Evolutionary conservation across 2,329 filamentous ascomycete species (phyloP).

Genomic region (Xylaria digitata): DNA sequence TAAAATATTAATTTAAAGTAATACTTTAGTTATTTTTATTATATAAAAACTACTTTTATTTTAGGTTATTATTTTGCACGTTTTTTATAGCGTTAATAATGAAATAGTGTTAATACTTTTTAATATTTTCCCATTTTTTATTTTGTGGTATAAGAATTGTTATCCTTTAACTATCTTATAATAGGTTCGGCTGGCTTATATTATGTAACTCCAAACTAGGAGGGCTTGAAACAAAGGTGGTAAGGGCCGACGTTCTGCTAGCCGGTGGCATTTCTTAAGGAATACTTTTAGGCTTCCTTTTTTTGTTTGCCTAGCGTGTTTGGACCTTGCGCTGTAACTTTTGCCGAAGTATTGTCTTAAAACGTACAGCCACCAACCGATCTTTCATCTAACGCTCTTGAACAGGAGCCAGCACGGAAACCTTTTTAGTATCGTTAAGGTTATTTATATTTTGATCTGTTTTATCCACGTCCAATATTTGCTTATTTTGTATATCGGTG

Average conservation of each 20-base stretch:
- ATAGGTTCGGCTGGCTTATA: not conserved
- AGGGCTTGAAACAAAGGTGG: not conserved
- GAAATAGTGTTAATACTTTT: not conserved
- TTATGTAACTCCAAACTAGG: not conserved
- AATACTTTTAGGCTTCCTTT: not conserved
- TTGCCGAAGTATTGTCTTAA: not conserved
- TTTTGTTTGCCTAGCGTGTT: not conserved
- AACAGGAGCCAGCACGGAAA: not conserved
- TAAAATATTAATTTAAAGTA: not conserved
- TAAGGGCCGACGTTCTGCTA: not conserved
- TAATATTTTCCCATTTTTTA: not conserved
- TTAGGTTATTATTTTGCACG: not conserved
- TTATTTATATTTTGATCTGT: too few species aligned
- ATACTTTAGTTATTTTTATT: not conserved
- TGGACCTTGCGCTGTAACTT: not conserved
- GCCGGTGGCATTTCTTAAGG: not conserved
- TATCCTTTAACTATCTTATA: not conserved
- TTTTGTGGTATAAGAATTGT: conserved; percentile 3
- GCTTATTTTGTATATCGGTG: too few species aligned
- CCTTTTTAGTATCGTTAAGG: not conserved
- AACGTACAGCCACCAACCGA: not conserved
- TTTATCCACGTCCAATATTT: too few species aligned
- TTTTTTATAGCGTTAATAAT: conserved; percentile 3
- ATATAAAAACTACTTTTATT: too few species aligned
- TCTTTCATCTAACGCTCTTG: not conserved